Evolutionary conservation across 2,329 filamentous ascomycete species (phyloP), one percentile per base, ranked within the genome.

Genomic region (Intubia oerlemansii): DNA sequence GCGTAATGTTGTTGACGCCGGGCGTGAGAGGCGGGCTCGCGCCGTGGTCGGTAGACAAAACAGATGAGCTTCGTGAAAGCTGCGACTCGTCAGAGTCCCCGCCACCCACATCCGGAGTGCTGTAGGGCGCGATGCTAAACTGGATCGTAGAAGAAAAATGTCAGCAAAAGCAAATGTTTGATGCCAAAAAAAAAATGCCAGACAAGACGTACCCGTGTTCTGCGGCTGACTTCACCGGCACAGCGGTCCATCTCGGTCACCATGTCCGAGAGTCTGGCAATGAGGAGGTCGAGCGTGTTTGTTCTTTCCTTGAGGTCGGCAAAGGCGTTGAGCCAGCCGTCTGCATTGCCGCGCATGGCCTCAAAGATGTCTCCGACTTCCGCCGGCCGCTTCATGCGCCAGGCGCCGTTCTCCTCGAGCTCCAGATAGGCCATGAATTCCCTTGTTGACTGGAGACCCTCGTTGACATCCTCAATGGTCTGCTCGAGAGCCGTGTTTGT

Each of bases 341-440:
- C 77, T 7, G 82, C 74, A 41, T 95, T 95, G 19, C 80, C 79
- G 42, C 77, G 75, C 84, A 95, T 95, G 21, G 84, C 81, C 23
- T 73, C 66, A 40, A 78, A 88, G 13, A 92, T 80, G 26, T 78
- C 71, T 20, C 63, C 59, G 26, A 74, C 55, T 12, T 35, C 31
- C n/a, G 62, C 56, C 5, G 62, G 57, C 14, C 78, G 64, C 27
- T 74, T 67, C 29, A 60, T 51, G 32, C 68, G 61, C 47, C 66
- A 68, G 38, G 61, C 57, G 5, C 65, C 59, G 21, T 69, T 56
- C 25, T 66, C 61, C 35, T 90, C 64, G 19, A 66, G 56, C 5
- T 62, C 57, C 27, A 95, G 56, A 47, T 91, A 93, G 31, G 65
- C 57, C 32, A 71, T 71, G 29, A 95, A 75, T 30, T 80, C 74